Percentiles rank a stretch among this genome's conserved stretches.
These are phyloP conservation scores for Aspergillus cavernicola DNA, from an alignment of 495 filamentous ascomycete genomes.

Conservation along the genomic window DNA sequence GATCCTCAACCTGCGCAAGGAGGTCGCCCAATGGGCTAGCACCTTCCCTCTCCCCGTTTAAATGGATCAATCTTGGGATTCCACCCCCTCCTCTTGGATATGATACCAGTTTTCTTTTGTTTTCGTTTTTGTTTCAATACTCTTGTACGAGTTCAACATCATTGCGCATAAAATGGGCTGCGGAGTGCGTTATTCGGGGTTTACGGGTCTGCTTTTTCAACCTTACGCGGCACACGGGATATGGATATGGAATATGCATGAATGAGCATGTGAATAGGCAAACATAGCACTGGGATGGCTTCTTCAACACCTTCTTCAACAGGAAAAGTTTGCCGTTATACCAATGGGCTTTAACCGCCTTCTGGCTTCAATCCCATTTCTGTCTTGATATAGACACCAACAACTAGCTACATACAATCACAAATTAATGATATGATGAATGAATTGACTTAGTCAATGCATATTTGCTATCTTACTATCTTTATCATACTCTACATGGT, in stretches of 20 bases:
- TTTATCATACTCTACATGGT: not conserved
- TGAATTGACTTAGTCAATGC: not conserved
- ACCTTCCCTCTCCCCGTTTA: slow-evolving; percentile 89
- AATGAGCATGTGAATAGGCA: slow-evolving; percentile 34
- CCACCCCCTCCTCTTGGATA: slow-evolving; percentile 3
- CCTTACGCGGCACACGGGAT: slow-evolving; percentile 44
- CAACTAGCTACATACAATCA: slow-evolving; percentile 1
- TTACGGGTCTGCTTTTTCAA: slow-evolving; percentile 50
- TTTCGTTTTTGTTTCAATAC: slow-evolving; percentile 7
- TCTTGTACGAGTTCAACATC: slow-evolving; percentile 29
- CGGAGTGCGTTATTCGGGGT: slow-evolving; percentile 39
- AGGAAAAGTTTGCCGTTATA: slow-evolving; percentile 34
- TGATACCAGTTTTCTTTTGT: slow-evolving; percentile 21
- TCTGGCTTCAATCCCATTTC: not conserved
- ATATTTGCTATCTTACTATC: not conserved
- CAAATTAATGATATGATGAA: slow-evolving; percentile 18
- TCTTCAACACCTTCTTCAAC: slow-evolving; percentile 41
- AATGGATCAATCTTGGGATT: slow-evolving; percentile 12
- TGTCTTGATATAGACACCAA: not conserved
- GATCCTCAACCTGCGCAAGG: slow-evolving; percentile 79
- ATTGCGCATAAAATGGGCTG: slow-evolving; percentile 27
- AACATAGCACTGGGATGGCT: slow-evolving; percentile 31
- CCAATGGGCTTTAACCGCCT: slow-evolving; percentile 9
- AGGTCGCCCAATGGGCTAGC: slow-evolving; percentile 83
- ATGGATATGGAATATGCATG: no score